Base-by-base conservation (phyloP, 75 land plant species). In the Picea sitchensis region DNA sequence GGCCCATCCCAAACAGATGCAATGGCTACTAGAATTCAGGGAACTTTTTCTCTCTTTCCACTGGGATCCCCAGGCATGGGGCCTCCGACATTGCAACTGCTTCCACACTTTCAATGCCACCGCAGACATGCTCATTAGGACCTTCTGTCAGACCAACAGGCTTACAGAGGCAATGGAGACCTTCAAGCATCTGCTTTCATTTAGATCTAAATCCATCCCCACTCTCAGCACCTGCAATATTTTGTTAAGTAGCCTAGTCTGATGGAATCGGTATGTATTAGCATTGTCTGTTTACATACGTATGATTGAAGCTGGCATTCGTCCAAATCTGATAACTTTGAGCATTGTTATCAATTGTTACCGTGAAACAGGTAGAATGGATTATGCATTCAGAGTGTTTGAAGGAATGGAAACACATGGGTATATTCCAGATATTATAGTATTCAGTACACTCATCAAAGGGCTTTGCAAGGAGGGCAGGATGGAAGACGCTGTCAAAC, bases 21-120 rank as follows among this genome's bases (percentile, higher is more conserved):
- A 38, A 31, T 59, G 12, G 75, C 77, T 85, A 68, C 80, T 15
- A 86, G 84, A 34, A 54, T 85, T 82, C 87, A 84, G 78, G 88
- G 81, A 41, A n/a, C 81, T 6, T 88, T 76, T 81, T 76, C 88
- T 73, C 84, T 84, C 31, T 90, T 83, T 58, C 85, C 83, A 59
- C 82, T 90, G 58, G 86, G 89, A 47, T 85, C 94, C 68, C 68
- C 88, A 54, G 88, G 88, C 54, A 82, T 90, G 85, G 93, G 95
- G 1, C 75, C 89, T 67, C 90, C 88, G 73, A 80, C 92, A 54
- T 78, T 91, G 68, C 73, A 69, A 38, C 74, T 83, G 72, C 81
- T 65, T 57, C 32, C 84, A 58, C 56, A 51, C 56, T 51, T 9
- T 51, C 56, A 9, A 51, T 51, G 12, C 12, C 56, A 51, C 56